Conservation (phyloP, 2,329 filamentous ascomycete genomes). For the Thelonectria olida region DNA sequence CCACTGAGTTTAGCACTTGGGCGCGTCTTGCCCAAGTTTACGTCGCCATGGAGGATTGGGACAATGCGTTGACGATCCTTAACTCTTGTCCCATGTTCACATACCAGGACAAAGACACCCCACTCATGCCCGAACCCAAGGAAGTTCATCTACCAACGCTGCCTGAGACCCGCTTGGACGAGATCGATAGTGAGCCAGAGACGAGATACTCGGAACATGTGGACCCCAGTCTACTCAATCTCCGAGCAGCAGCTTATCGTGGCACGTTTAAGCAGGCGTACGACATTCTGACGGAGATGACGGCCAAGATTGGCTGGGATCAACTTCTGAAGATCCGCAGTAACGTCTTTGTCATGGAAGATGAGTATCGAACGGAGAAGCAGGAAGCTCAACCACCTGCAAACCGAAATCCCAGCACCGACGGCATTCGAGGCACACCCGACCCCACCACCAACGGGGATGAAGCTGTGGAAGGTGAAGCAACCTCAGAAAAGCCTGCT, state of each 20-base stretch:
- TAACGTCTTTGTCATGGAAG: conserved; percentile 99
- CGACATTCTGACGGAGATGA: conserved; percentile 92
- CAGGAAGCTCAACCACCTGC: conserved; percentile 63
- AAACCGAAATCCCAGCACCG: conserved; percentile 81
- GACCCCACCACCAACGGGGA: conserved; percentile 63
- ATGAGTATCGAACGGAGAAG: conserved; percentile 94
- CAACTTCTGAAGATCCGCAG: conserved; percentile 93
- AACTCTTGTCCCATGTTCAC: conserved; percentile 99
- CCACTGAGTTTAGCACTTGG: conserved; percentile 98
- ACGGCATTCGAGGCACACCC: conserved; percentile 78
- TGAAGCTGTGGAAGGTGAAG: conserved; percentile 48
- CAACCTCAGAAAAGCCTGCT: conserved; percentile 43
- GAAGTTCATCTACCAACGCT: conserved; percentile 88
- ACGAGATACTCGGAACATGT: conserved; percentile 85
- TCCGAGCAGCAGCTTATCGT: conserved; percentile 89
- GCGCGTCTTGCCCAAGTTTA: conserved; percentile 93
- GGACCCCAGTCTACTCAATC: conserved; percentile 83
- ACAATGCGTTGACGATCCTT: conserved; percentile 90
- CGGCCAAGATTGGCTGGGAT: conserved; percentile 97
- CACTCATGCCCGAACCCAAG: conserved; percentile 91
- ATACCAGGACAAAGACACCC: conserved; percentile 97
- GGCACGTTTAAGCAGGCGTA: conserved; percentile 97
- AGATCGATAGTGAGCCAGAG: conserved; percentile 92
- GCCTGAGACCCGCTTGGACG: conserved; percentile 88
- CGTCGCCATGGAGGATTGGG: conserved; percentile 94